phyloP scores from a whole-genome alignment of 2,329 filamentous ascomycete genomes.

The Orbilia quercus region DNA sequence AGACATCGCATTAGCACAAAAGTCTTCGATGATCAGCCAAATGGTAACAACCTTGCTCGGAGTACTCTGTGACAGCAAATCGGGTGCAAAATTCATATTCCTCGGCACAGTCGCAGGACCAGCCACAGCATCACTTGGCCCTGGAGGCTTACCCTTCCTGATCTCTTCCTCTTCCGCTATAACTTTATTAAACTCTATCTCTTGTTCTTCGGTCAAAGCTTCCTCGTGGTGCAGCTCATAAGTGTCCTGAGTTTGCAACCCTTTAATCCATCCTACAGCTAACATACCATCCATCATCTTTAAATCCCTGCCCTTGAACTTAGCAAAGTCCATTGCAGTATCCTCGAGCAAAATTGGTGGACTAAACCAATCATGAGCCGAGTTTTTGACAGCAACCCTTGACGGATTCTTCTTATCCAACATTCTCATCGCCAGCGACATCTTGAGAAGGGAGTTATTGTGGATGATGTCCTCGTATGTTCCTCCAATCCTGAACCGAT shows the following conservation, averaged over 20 bases:
- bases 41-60: too few species aligned
- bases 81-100: too few species aligned
- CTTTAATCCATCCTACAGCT: slow-evolving; percentile 65
- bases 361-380: slow-evolving; percentile 69
- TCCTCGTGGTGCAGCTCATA: slow-evolving; percentile 77
- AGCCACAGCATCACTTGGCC: too few species aligned
- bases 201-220: slow-evolving; percentile 72
- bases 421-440: slow-evolving; percentile 79
- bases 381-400: slow-evolving; percentile 72
- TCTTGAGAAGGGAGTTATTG: slow-evolving; percentile 82
- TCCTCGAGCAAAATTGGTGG: slow-evolving; percentile 64
- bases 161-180: neutral
- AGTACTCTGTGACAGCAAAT: too few species aligned
- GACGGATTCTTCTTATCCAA: slow-evolving; percentile 83
- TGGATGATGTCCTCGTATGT: slow-evolving; percentile 82
- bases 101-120: too few species aligned
- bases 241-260: slow-evolving; percentile 76
- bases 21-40: too few species aligned
- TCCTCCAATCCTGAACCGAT: slow-evolving; percentile 80
- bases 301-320: slow-evolving; percentile 69
- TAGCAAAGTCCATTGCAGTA: slow-evolving; percentile 68
- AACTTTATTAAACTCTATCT: neutral
- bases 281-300: slow-evolving; percentile 69
- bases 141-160: neutral
- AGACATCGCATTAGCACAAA: too few species aligned